phyloP scores from a whole-genome alignment of 2,329 filamentous ascomycete genomes.

The Mycosphaerella sp. region DNA sequence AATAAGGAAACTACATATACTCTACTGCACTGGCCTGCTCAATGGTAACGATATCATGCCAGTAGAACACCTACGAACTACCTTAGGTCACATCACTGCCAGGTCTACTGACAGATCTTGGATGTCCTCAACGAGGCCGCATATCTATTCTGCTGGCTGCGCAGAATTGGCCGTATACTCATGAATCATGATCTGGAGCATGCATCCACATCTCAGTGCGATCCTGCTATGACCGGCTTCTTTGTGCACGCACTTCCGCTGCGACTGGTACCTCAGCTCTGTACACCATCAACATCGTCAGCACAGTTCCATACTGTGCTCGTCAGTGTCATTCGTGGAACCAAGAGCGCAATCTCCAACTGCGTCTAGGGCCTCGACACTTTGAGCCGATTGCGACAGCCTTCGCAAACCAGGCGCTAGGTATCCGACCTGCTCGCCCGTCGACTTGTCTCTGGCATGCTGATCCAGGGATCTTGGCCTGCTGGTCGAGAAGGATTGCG shows the following conservation, averaged over 20 bases:
- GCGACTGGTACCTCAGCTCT: background rate
- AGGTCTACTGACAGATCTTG: background rate
- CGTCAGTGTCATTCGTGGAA: background rate
- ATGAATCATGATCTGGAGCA: background rate
- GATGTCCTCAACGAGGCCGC: background rate
- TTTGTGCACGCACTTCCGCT: background rate
- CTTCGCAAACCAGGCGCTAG: background rate
- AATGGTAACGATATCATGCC: too few relatives aligned
- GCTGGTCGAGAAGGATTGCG: conserved; percentile 18
- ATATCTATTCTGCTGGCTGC: background rate
- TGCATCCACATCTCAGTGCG: background rate
- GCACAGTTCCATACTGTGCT: background rate
- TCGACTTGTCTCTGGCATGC: conserved; percentile 8
- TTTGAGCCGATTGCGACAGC: background rate
- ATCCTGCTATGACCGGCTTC: background rate
- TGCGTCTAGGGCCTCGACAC: background rate
- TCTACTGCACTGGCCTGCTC: too few relatives aligned
- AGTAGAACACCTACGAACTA: too few relatives aligned
- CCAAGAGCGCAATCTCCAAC: background rate
- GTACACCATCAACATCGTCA: background rate
- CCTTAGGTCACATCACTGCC: background rate
- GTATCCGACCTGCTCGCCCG: conserved; percentile 3
- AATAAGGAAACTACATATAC: too few relatives aligned
- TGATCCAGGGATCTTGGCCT: conserved; percentile 3
- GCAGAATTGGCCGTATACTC: background rate